Conservation (phyloP, 495 filamentous ascomycete genomes). For the Talaromyces ruber region DNA sequence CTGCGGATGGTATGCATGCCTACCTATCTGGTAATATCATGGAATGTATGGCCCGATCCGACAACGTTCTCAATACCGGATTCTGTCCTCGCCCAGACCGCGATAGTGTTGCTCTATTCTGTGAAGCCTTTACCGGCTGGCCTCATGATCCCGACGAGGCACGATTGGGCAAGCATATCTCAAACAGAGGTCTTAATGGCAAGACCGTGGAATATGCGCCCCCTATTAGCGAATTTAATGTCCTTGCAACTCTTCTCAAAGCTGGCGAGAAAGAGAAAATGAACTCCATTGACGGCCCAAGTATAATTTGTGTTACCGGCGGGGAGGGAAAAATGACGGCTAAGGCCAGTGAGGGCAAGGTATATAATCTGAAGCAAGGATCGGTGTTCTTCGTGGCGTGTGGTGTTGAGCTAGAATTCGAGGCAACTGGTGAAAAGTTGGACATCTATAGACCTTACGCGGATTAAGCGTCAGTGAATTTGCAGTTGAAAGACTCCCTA, state of each 20-base stretch:
- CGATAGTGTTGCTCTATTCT: conserved; percentile 55
- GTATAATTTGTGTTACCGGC: conserved; percentile 55
- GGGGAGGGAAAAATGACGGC: conserved; percentile 52
- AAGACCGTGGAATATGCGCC: conserved; percentile 56
- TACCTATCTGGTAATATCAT: conserved; percentile 74
- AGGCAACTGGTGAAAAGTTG: conserved; percentile 36
- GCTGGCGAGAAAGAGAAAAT: conserved; percentile 51
- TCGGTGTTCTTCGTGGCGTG: conserved; percentile 62
- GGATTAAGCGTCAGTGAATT: conserved; percentile 23
- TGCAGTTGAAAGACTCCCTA: background rate
- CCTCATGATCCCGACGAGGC: conserved; percentile 49
- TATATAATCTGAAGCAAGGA: conserved; percentile 48
- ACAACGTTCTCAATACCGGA: conserved; percentile 70
- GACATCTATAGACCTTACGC: conserved; percentile 49
- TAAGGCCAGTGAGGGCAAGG: conserved; percentile 28
- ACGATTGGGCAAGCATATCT: conserved; percentile 37
- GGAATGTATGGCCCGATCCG: conserved; percentile 77
- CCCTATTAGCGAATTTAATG: conserved; percentile 65
- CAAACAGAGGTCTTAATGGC: conserved; percentile 44
- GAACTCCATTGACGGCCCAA: conserved; percentile 49
- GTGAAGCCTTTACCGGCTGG: conserved; percentile 49
- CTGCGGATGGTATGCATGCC: conserved; percentile 71
- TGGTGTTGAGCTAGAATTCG: conserved; percentile 43
- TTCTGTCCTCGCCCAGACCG: conserved; percentile 61
- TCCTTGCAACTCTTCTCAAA: conserved; percentile 51